phyloP scores from a whole-genome alignment of 768 basidiomycete species.

The Strobilomyces dryophilus region DNA sequence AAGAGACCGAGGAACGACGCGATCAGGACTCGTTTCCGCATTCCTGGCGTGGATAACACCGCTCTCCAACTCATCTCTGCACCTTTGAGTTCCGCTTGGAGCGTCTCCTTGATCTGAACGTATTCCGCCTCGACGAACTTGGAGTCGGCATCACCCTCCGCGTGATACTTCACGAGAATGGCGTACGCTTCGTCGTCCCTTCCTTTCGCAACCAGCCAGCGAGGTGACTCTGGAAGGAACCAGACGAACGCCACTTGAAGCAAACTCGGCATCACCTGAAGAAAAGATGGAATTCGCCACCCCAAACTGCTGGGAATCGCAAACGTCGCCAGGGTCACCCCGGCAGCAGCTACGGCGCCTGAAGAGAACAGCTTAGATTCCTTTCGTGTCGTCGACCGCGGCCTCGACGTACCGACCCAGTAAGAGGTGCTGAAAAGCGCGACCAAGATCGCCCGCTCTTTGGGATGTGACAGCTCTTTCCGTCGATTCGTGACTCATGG shows the following conservation, averaged over 20 bases:
- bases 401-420: conserved; percentile 21
- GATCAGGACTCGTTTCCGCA: not conserved
- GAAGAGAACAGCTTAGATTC: not conserved
- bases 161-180: not conserved
- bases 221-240: conserved; percentile 60
- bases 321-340: not conserved
- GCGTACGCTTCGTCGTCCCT: conserved; percentile 44
- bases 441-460: not conserved
- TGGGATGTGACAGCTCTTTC: conserved; percentile 20
- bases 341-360: not conserved
- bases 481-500: not conserved
- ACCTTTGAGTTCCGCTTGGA: not conserved
- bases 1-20: conserved; percentile 13
- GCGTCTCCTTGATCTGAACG: not conserved
- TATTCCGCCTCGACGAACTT: not conserved
- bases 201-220: conserved; percentile 58
- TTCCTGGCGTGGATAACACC: conserved; percentile 7
- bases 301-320: not conserved
- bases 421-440: not conserved
- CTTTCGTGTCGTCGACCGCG: too few relatives aligned
- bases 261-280: conserved; percentile 39
- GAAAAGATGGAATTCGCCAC: not conserved
- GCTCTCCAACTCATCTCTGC: not conserved
- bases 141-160: conserved; percentile 12
- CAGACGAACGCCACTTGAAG: conserved; percentile 52